Evolutionary conservation across 768 basidiomycete genomes (phyloP).

Genomic region (Gelatoporia subvermispora): DNA sequence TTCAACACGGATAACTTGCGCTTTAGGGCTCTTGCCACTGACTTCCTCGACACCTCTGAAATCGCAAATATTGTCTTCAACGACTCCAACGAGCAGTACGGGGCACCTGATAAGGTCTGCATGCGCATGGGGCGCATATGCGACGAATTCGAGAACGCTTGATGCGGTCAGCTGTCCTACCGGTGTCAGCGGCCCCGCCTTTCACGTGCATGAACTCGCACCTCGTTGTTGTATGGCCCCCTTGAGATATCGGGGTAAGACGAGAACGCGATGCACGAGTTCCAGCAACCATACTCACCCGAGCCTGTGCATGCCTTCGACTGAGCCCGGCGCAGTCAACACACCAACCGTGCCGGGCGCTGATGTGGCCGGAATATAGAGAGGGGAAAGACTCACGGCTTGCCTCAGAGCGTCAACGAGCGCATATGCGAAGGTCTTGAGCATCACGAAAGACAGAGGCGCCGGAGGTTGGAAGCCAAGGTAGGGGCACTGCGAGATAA

Average conservation of each 20-base stretch:
- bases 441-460: constrained; percentile 6
- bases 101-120: constrained; percentile 9
- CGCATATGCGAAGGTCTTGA: constrained; percentile 17
- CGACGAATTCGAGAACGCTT: constrained; percentile 8
- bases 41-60: neutral
- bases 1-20: constrained; percentile 1
- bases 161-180: constrained; percentile 9
- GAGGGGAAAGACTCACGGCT: constrained; percentile 20
- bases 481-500: constrained; percentile 31
- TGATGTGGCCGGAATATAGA: constrained; percentile 25
- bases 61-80: constrained; percentile 8
- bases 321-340: constrained; percentile 18
- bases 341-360: constrained; percentile 26
- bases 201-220: no score
- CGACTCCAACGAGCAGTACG: constrained; percentile 2
- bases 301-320: constrained; percentile 16
- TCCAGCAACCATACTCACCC: neutral
- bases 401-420: constrained; percentile 24
- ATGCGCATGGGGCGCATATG: constrained; percentile 6
- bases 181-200: neutral
- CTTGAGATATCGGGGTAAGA: no score
- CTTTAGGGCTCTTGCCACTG: neutral
- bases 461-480: constrained; percentile 14
- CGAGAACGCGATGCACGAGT: no score
- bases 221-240: no score